Evolutionary conservation across 495 filamentous ascomycete genomes (phyloP).

Genomic region (Elasticomyces elasticus): DNA sequence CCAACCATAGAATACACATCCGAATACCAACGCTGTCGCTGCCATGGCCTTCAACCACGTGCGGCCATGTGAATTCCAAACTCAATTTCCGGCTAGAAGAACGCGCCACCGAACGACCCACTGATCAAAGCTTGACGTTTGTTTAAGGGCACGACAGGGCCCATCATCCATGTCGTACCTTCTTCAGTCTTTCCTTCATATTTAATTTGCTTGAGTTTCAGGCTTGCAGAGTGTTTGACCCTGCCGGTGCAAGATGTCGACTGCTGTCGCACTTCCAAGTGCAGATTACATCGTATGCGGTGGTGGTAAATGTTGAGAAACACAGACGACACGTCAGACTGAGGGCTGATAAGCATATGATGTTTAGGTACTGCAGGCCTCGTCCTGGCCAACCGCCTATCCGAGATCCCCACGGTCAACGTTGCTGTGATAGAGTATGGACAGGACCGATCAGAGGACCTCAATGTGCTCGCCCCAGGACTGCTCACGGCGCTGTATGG

Average conservation of each 20-base stretch:
- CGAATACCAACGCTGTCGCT: too few species aligned
- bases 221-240: background rate
- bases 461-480: slow-evolving; percentile 1
- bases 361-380: slow-evolving; percentile 17
- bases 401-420: slow-evolving; percentile 12
- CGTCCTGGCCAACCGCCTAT: slow-evolving; percentile 10
- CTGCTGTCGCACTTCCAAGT: background rate
- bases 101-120: background rate
- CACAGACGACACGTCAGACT: background rate
- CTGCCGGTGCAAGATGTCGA: background rate
- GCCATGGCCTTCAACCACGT: background rate
- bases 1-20: too few species aligned
- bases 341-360: background rate
- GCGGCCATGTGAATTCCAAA: background rate
- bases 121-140: background rate
- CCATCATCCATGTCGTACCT: too few species aligned
- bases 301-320: background rate
- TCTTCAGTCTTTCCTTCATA: too few species aligned
- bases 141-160: too few species aligned
- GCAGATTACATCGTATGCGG: slow-evolving; percentile 1
- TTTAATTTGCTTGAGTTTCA: background rate
- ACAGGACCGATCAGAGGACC: slow-evolving; percentile 7
- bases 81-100: background rate
- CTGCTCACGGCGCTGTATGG: slow-evolving; percentile 5
- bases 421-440: slow-evolving; percentile 21